Conservation (phyloP, 1,284 basidiomycete species). For the Stygiomarasmius scandens region DNA sequence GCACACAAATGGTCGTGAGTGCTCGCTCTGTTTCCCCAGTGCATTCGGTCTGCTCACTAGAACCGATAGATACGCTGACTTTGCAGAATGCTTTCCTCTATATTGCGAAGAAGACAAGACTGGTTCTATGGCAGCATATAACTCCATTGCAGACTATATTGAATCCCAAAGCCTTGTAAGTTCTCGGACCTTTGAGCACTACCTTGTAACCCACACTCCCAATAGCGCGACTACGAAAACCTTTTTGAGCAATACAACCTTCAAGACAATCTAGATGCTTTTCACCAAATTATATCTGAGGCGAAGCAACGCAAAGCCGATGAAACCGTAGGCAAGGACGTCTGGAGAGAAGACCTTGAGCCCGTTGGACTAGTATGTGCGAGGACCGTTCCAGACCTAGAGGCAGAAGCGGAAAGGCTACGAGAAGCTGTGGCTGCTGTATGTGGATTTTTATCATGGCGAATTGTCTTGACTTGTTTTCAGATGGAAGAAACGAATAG, state of each 20-base stretch:
- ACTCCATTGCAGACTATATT: conserved; percentile 68
- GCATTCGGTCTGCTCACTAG: not conserved
- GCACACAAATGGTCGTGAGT: conserved; percentile 77
- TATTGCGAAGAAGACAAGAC: conserved; percentile 76
- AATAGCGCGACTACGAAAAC: conserved; percentile 54
- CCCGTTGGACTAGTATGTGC: conserved; percentile 64
- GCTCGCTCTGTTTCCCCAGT: not conserved
- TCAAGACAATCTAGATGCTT: conserved; percentile 65
- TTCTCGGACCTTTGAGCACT: no score
- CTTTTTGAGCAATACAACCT: conserved; percentile 66
- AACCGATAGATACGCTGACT: conserved; percentile 66
- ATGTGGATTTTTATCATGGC: conserved; percentile 27
- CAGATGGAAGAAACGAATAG: conserved; percentile 62
- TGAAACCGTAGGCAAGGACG: conserved; percentile 52
- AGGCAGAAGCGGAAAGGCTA: conserved; percentile 55
- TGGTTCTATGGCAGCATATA: conserved; percentile 65
- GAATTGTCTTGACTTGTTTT: not conserved
- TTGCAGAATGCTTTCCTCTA: conserved; percentile 73
- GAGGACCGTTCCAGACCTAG: conserved; percentile 60
- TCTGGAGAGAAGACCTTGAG: conserved; percentile 63
- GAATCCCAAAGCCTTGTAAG: conserved; percentile 65
- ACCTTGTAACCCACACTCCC: no score
- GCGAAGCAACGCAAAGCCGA: conserved; percentile 63
- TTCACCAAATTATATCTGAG: conserved; percentile 69
- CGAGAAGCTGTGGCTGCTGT: conserved; percentile 51